Conservation (phyloP, 2,329 filamentous ascomycete genomes). For the Colletotrichum trifolii region DNA sequence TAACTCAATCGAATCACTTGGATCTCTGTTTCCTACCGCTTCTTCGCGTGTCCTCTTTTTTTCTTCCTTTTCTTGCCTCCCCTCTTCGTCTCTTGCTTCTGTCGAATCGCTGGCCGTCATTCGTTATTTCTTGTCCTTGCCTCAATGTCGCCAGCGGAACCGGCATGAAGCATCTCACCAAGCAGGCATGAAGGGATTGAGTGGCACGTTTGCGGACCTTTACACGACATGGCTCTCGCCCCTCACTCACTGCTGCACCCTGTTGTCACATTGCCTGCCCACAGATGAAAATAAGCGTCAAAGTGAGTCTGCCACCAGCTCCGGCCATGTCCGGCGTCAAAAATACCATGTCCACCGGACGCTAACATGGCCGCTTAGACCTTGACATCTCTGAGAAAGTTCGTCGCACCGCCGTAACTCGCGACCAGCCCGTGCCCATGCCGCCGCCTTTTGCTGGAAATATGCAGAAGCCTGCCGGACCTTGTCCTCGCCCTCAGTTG, state of each 20-base stretch:
- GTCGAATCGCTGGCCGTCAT: conserved; percentile 36
- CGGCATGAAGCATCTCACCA: conserved; percentile 32
- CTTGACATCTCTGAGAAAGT: conserved; percentile 40
- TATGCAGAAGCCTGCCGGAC: conserved; percentile 36
- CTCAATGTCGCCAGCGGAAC: conserved; percentile 11
- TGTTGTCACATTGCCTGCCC: conserved; percentile 48
- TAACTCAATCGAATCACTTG: conserved; percentile 35
- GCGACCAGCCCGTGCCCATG: conserved; percentile 46
- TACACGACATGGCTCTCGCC: conserved; percentile 60
- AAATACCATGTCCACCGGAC: conserved; percentile 15
- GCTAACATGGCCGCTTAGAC: conserved; percentile 36
- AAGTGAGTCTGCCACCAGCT: conserved; percentile 46
- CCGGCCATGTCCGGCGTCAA: not conserved
- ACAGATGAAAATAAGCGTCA: conserved; percentile 51
- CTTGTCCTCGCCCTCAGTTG: conserved; percentile 41
- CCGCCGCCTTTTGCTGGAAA: conserved; percentile 43
- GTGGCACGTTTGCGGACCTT: conserved; percentile 54
- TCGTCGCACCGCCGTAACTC: conserved; percentile 41
- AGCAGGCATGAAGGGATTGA: conserved; percentile 53
- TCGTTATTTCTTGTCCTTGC: conserved; percentile 19
- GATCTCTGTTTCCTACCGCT: conserved; percentile 25
- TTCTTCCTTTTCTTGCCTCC: conserved; percentile 7
- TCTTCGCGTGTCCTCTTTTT: conserved; percentile 7
- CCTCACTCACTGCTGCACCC: conserved; percentile 57
- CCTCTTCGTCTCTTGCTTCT: conserved; percentile 19